Evolutionary conservation across 805 yeast species (phyloP), one percentile per base, ranked within the genome.

Genomic region (Kockiozyma suomiensis): DNA sequence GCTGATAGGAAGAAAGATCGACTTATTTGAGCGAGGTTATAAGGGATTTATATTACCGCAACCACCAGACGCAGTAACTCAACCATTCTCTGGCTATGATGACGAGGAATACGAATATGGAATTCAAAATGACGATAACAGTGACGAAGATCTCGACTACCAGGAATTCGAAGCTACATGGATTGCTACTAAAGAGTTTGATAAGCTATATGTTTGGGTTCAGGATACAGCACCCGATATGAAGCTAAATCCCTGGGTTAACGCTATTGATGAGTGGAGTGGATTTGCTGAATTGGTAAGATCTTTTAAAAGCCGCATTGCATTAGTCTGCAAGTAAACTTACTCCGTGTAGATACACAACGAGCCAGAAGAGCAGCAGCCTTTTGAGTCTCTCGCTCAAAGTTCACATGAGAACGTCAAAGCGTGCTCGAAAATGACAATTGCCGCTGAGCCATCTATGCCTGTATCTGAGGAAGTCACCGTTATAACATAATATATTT

Each of bases 171-270:
- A 51, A 21, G 28, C 21, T 15, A 8, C 8, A 23, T 62, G 66
- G 66, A 23, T 19, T 3, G 30, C 55, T n/a, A 23, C 45, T 1
- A 48, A 50, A 5, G 42, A 30, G 17, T 62, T 63, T 33, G 40
- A 52, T 1, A 47, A 37, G 13, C n/a, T 63, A 4, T 46, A 30
- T 28, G 46, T 64, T 6, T 64, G 66, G 66, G 58, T 32, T 3
- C 67, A 64, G 38, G 67, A 64, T 37, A 19, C 19, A 5, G 53
- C 49, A 28, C 66, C 67, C 3, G 54, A 61, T 23, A 35, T 26
- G 4, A 28, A 35, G 15, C 26, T 12, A 23, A 47, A 58, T 42
- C 58, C 59, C 3, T 62, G 50, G 51, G 40, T 63, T 30, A 33
- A 37, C 13, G 52, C 56, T 13, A 25, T 59, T 12, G 46, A 51